These are phyloP conservation scores for Rubia occidens DNA, from an alignment of 305 asterid genomes.

Conservation along the genomic window DNA sequence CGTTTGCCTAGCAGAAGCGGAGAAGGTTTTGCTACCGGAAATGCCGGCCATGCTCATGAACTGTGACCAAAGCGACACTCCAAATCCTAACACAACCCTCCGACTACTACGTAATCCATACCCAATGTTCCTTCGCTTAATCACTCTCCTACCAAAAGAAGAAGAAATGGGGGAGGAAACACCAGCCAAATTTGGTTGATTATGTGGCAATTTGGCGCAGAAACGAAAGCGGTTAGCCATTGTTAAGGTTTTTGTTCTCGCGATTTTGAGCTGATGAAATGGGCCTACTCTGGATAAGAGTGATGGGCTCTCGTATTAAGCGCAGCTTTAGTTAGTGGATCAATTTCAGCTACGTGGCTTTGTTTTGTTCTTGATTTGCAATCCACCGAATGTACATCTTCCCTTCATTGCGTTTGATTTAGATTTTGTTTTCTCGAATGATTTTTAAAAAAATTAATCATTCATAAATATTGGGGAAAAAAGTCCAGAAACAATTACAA, in stretches of 20 bases:
- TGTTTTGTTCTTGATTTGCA: background rate
- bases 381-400: too few relatives aligned
- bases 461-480: too few relatives aligned
- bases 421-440: too few relatives aligned
- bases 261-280: background rate
- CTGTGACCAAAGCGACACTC: slow-evolving; percentile 58
- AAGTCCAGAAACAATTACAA: too few relatives aligned
- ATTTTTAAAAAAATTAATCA: too few relatives aligned
- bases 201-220: slow-evolving; percentile 31
- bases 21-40: slow-evolving; percentile 48
- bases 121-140: slow-evolving; percentile 18
- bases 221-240: slow-evolving; percentile 31
- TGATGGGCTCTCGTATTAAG: background rate
- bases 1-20: slow-evolving; percentile 67
- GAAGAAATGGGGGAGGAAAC: slow-evolving; percentile 16
- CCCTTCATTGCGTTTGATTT: too few relatives aligned
- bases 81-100: slow-evolving; percentile 46
- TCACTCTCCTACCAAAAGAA: slow-evolving; percentile 16
- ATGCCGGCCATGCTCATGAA: slow-evolving; percentile 41
- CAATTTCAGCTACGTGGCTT: slow-evolving; percentile 15
- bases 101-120: slow-evolving; percentile 32
- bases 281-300: slow-evolving; percentile 8
- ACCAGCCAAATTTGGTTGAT: slow-evolving; percentile 29
- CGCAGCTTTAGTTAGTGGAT: slow-evolving; percentile 1
- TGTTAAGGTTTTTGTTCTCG: background rate